Percentiles rank a stretch among this genome's conserved stretches.
These are phyloP conservation scores for Bassia scoparia DNA, from an alignment of 148 eudicot species.

Conservation along the genomic window DNA sequence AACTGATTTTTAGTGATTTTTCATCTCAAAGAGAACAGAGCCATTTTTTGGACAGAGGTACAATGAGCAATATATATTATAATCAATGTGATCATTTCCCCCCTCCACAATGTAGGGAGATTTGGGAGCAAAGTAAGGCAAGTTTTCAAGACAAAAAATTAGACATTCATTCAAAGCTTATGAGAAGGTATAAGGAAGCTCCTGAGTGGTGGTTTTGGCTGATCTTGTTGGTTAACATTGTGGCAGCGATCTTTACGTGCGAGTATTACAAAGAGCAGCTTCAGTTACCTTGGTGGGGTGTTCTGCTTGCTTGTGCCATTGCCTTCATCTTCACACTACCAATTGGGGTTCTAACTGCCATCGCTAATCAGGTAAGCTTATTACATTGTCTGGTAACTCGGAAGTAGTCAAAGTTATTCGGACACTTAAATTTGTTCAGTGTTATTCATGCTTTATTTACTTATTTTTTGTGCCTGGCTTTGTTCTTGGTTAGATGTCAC, in stretches of 20 bases:
- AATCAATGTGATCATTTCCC: background rate
- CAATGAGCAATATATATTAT: background rate
- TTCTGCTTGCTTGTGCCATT: conserved; percentile 76
- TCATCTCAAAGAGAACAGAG: background rate
- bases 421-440: background rate
- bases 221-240: conserved; percentile 61
- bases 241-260: conserved; percentile 66
- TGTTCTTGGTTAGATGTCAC: background rate
- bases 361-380: conserved; percentile 76
- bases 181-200: conserved; percentile 79
- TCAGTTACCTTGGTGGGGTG: conserved; percentile 99
- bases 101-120: conserved; percentile 44
- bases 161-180: conserved; percentile 85
- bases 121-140: conserved; percentile 93
- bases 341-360: conserved; percentile 87
- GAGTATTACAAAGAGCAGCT: conserved; percentile 94
- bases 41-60: background rate
- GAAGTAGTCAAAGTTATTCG: background rate
- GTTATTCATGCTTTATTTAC: background rate
- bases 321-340: conserved; percentile 96
- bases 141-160: conserved; percentile 66
- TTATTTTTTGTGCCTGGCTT: background rate
- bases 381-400: background rate
- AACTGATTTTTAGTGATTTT: background rate
- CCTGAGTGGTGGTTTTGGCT: conserved; percentile 99